Evolutionary conservation across 2,329 filamentous ascomycete genomes (phyloP).

Genomic region (Fusarium lyarnte): DNA sequence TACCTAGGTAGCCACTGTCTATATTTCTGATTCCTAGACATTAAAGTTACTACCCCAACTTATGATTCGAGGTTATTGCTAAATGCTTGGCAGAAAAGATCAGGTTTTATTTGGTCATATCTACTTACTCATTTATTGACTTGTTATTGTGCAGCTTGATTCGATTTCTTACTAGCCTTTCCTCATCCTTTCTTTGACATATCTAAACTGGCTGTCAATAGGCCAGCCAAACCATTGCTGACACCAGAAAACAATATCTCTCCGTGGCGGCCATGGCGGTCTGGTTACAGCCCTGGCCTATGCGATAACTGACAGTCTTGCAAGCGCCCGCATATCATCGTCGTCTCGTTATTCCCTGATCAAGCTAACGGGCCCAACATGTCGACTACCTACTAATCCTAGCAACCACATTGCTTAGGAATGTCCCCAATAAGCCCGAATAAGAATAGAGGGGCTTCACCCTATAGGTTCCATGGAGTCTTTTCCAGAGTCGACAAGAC

Average conservation of each 20-base stretch:
- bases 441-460: not conserved
- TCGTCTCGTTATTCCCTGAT: slow-evolving; percentile 4
- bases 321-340: not conserved
- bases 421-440: slow-evolving; percentile 1
- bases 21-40: not conserved
- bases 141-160: not conserved
- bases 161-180: not conserved
- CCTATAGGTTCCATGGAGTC: not conserved
- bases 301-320: slow-evolving; percentile 2
- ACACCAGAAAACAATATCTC: slow-evolving; percentile 5
- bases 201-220: not conserved
- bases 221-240: slow-evolving; percentile 6
- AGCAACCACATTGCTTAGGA: slow-evolving; percentile 3
- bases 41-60: not conserved
- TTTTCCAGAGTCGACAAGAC: not conserved
- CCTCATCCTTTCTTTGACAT: slow-evolving; percentile 1
- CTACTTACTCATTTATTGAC: not conserved
- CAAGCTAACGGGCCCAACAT: slow-evolving; percentile 2
- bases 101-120: not conserved
- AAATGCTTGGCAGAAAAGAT: not conserved
- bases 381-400: not conserved
- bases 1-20: not conserved
- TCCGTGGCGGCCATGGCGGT: slow-evolving; percentile 1
- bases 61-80: not conserved
- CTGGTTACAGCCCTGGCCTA: slow-evolving; percentile 2